Conservation (phyloP, 352 stramenopile species). For the Peronospora farinosa region DNA sequence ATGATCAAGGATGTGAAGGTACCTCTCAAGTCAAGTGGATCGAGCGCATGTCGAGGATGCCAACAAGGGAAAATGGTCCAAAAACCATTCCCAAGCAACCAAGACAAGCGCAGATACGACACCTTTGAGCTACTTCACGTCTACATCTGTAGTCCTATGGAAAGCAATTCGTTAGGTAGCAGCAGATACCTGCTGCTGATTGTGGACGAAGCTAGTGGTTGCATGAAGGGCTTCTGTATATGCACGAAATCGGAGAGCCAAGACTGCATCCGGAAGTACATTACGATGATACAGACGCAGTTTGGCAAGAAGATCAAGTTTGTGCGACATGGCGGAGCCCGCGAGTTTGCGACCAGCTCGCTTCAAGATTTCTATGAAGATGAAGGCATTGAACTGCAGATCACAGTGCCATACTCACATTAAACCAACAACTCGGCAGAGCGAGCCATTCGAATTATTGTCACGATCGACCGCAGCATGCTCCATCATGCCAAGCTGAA, state of each 20-base stretch:
- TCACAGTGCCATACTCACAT: background rate
- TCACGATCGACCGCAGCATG: too few relatives aligned
- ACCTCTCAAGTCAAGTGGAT: background rate
- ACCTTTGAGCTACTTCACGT: too few relatives aligned
- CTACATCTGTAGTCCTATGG: too few relatives aligned
- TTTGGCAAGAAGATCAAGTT: too few relatives aligned
- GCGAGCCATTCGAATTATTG: too few relatives aligned
- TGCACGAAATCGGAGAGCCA: background rate
- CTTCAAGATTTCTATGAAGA: background rate
- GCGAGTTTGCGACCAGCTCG: background rate
- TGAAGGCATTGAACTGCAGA: background rate
- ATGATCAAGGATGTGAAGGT: background rate
- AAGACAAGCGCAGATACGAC: too few relatives aligned
- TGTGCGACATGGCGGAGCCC: background rate
- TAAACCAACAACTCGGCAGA: background rate
- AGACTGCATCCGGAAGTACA: background rate
- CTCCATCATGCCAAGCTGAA: too few relatives aligned
- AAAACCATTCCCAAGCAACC: too few relatives aligned
- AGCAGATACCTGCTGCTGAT: background rate
- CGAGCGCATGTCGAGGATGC: background rate
- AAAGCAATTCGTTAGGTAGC: background rate
- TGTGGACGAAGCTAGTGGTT: background rate
- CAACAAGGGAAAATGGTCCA: conserved; percentile 1
- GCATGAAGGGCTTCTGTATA: background rate
- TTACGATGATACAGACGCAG: too few relatives aligned